Evolutionary conservation across 306 rosid species (phyloP), one percentile per base, ranked within the genome.

Genomic region (Rosa chinensis): DNA sequence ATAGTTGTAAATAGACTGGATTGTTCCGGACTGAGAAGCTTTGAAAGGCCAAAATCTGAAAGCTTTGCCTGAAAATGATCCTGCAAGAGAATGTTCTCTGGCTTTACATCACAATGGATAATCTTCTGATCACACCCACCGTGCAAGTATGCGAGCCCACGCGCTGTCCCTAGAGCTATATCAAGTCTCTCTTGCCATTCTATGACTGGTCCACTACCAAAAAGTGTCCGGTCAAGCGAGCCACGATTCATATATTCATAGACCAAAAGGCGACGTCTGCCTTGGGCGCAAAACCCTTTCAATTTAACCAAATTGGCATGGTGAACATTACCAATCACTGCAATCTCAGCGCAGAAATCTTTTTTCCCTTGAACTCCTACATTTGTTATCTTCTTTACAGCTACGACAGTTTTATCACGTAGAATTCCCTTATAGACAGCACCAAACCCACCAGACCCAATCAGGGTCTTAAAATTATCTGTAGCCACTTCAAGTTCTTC

Each of bases 361-460:
- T 90, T 95, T 76, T 88, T 92, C 75, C 99, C 99, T 78, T 91
- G 92, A 71, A 87, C 75, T 0, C 97, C 99, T 71, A 90, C 78
- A 59, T 90, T 91, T 70, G 86, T 72, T 85, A 95, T 89, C 89
- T 90, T 95, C 87, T 95, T 95, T 21, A 95, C 97, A 20, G 99
- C 99, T 62, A 95, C 94, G 66, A 85, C 81, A 71, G 90, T 83
- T 49, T 87, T 91, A 76, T 95, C 97, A 28, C 84, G 83, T 48
- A 92, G 85, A 6, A 84, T 79, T n/a, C 97, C 99, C 63, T 83
- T 95, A 92, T 88, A 95, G 10, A 95, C 98, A 25, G 86, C 59
- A 58, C 97, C 99, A 78, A 92, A 95, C 52, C 97, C 97, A 62
- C 98, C 99, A 39, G 92, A 85, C 10, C 99, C 99, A n/a, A 95